Percentiles rank a stretch among this genome's conserved stretches.
Conservation (phyloP, 805 yeast genomes). For the Candida cerambycidarum region DNA sequence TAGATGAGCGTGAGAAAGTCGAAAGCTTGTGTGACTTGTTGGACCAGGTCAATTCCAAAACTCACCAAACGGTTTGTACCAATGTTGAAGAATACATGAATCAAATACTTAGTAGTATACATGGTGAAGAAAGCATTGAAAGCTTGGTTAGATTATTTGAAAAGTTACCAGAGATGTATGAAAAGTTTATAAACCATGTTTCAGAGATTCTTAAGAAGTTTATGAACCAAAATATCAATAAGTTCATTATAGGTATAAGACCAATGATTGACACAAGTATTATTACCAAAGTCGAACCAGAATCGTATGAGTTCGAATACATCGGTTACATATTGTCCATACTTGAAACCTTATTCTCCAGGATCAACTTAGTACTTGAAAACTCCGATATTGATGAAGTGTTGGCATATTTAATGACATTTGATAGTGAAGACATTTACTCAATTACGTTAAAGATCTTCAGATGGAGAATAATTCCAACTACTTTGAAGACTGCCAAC, state of each 20-base stretch:
- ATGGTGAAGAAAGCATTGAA: slow-evolving; percentile 7
- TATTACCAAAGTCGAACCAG: neutral
- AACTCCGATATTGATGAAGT: slow-evolving; percentile 5
- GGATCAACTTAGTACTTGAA: slow-evolving; percentile 11
- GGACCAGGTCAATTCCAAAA: slow-evolving; percentile 19
- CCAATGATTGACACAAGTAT: slow-evolving; percentile 5
- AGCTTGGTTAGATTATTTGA: slow-evolving; percentile 16
- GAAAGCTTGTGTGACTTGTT: slow-evolving; percentile 27
- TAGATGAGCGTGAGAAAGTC: slow-evolving; percentile 18
- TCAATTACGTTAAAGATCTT: slow-evolving; percentile 38
- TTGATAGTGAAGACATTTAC: slow-evolving; percentile 39
- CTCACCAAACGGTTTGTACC: slow-evolving; percentile 1
- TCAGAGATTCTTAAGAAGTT: slow-evolving; percentile 7
- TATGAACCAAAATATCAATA: slow-evolving; percentile 10
- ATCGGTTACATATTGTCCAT: slow-evolving; percentile 29
- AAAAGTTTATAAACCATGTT: slow-evolving; percentile 12
- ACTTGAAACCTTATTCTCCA: slow-evolving; percentile 36
- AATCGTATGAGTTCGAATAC: slow-evolving; percentile 13
- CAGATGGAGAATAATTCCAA: slow-evolving; percentile 52
- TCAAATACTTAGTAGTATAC: slow-evolving; percentile 2
- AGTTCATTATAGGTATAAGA: slow-evolving; percentile 20
- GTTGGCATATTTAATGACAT: slow-evolving; percentile 26
- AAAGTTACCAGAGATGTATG: slow-evolving; percentile 18
- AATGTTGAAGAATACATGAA: slow-evolving; percentile 9
- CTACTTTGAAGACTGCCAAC: slow-evolving; percentile 20